phyloP scores from a whole-genome alignment of 768 basidiomycete species.

The Tylopilus balloui region DNA sequence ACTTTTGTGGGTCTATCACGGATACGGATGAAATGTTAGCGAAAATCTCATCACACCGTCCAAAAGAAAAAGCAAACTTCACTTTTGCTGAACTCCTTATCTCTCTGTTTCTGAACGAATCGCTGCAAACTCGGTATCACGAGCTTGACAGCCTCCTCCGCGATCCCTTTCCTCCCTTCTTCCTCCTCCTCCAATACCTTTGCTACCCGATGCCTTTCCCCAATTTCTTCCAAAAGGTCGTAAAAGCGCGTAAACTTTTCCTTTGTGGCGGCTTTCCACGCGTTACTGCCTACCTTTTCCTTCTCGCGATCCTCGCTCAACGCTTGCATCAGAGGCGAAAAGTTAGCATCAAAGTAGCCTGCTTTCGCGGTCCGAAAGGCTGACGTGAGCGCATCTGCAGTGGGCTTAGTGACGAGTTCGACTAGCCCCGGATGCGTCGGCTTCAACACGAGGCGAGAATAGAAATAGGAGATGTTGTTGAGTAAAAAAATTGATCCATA shows the following conservation, averaged over 20 bases:
- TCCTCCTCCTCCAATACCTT: slow-evolving; percentile 68
- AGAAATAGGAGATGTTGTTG: slow-evolving; percentile 74
- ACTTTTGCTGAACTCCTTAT: slow-evolving; percentile 87
- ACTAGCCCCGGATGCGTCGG: slow-evolving; percentile 45
- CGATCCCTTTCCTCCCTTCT: slow-evolving; percentile 52
- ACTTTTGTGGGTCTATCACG: slow-evolving; percentile 47
- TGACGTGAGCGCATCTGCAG: slow-evolving; percentile 59
- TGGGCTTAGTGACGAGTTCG: slow-evolving; percentile 54
- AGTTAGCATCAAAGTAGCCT: slow-evolving; percentile 80
- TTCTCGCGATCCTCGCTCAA: slow-evolving; percentile 44
- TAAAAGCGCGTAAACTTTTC: slow-evolving; percentile 83
- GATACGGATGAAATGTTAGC: neutral
- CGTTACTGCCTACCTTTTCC: slow-evolving; percentile 43
- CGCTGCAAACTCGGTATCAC: slow-evolving; percentile 71
- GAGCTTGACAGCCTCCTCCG: slow-evolving; percentile 72
- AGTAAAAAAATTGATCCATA: slow-evolving; percentile 74
- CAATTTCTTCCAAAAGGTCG: slow-evolving; percentile 72
- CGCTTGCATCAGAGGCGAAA: slow-evolving; percentile 68
- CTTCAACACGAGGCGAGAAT: slow-evolving; percentile 50
- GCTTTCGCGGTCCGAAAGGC: slow-evolving; percentile 79
- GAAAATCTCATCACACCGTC: neutral
- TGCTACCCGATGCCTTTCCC: slow-evolving; percentile 68
- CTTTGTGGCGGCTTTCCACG: slow-evolving; percentile 58
- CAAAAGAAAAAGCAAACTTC: slow-evolving; percentile 20
- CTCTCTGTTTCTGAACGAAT: slow-evolving; percentile 70